Base-by-base conservation (phyloP, 2,329 filamentous ascomycete species). In the Ceratocystis diversiconidia region DNA sequence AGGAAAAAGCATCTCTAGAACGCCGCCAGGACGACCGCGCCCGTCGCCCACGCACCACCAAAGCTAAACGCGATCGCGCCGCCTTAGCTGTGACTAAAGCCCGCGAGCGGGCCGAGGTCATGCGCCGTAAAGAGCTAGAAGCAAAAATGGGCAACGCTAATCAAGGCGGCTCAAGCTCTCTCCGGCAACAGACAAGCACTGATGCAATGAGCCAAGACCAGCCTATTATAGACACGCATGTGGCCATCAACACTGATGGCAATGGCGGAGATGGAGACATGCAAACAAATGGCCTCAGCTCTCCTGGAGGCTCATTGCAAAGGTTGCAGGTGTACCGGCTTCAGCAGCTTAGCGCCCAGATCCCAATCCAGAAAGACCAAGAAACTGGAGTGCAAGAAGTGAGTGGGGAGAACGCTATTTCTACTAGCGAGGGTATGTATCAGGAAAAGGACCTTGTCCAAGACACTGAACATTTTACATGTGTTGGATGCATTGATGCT, bases 21-120 rank as follows among this genome's bases (percentile, higher is more conserved):
- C 59, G 66, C n/a, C 66, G 66, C 28, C 66, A 67, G 55, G 66
- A 67, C 25, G 66, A 67, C 25, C 66, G 66, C 41, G 66, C 66
- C 19, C 66, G 66, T 7, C 66, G 66, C 36, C 66, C 66, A 4
- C 66, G 66, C n/a, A 67, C 66, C 28, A 67, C 63, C n/a, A 67
- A 67, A 59, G 66, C 66, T 8, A 67, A 67, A 55, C 63, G 63
- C 5, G 66, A 67, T n/a, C 66, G 66, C 30, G 66, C 66, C 30
- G 66, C 66, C n/a, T 41, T 67, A 10, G 63, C 63, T 6, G 60
- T 67, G 15, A 67, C 66, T 1, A 65, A 65, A 41, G 66, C 63
- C 57, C 66, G 66, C 22, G 66, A 67, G 36, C 43, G 44, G 25
- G 63, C 66, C 30, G 66, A 63, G 3, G 50, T 19, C n/a, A 41